A percentile compares a stretch with the other conserved stretches of the same genome.
Conservation (phyloP, 768 basidiomycete species). For the Suillus placidus region DNA sequence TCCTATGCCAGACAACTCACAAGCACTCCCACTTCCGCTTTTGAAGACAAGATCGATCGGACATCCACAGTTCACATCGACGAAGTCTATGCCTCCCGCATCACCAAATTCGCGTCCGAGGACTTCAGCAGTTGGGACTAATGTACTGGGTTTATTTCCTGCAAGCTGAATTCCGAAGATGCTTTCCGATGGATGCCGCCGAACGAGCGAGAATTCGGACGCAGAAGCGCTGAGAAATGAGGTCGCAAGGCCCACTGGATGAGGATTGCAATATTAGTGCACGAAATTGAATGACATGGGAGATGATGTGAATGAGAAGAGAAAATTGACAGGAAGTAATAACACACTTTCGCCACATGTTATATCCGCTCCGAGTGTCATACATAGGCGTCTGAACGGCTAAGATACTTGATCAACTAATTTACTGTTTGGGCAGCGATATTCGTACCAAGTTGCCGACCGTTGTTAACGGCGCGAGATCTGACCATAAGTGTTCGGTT, state of each 20-base stretch:
- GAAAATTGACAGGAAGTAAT: background rate
- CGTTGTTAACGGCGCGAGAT: slow-evolving; percentile 86
- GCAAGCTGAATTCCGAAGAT: slow-evolving; percentile 93
- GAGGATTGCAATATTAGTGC: background rate
- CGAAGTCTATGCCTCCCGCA: slow-evolving; percentile 75
- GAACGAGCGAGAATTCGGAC: slow-evolving; percentile 93
- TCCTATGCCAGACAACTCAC: slow-evolving; percentile 49
- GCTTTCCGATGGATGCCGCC: slow-evolving; percentile 84
- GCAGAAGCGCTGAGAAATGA: slow-evolving; percentile 88
- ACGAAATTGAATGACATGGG: slow-evolving; percentile 1
- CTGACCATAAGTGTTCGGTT: slow-evolving; percentile 26
- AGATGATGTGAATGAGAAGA: background rate
- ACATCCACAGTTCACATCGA: slow-evolving; percentile 95
- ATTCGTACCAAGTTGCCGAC: slow-evolving; percentile 86
- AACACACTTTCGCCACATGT: slow-evolving; percentile 88
- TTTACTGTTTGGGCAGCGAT: slow-evolving; percentile 3
- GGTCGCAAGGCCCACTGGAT: slow-evolving; percentile 84
- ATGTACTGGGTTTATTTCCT: slow-evolving; percentile 78
- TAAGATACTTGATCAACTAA: slow-evolving; percentile 30
- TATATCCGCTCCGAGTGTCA: slow-evolving; percentile 87
- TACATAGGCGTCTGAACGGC: slow-evolving; percentile 93
- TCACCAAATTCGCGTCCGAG: slow-evolving; percentile 62
- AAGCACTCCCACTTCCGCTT: slow-evolving; percentile 84
- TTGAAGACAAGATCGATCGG: slow-evolving; percentile 97
- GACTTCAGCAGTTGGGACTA: slow-evolving; percentile 82